Evolutionary conservation across 2,329 filamentous ascomycete genomes (phyloP).

Genomic region (Cladobotryum mycophilum): DNA sequence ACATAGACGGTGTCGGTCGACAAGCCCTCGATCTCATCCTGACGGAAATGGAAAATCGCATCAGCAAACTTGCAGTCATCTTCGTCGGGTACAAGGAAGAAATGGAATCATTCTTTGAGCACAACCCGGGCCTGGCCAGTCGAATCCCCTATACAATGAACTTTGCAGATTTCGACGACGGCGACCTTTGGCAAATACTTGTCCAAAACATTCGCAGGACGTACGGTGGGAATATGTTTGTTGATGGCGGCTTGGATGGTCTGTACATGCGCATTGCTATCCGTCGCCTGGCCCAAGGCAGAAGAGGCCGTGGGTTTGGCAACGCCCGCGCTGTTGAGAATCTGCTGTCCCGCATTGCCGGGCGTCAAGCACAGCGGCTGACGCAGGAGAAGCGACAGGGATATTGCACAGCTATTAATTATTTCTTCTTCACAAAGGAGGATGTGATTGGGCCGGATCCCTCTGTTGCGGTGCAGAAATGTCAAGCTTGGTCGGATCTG

Average conservation of each 20-base stretch:
- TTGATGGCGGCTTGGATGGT: conserved; percentile 53
- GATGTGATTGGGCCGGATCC: conserved; percentile 1
- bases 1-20: conserved; percentile 29
- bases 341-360: conserved; percentile 42
- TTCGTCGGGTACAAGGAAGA: conserved; percentile 62
- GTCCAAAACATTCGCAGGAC: conserved; percentile 45
- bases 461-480: background rate
- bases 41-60: conserved; percentile 60
- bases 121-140: conserved; percentile 62
- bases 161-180: conserved; percentile 61
- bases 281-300: conserved; percentile 52
- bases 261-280: conserved; percentile 58
- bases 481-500: background rate
- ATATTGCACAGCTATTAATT: conserved; percentile 6
- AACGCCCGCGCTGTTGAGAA: conserved; percentile 66
- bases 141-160: conserved; percentile 57
- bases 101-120: conserved; percentile 65
- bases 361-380: conserved; percentile 55
- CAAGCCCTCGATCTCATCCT: conserved; percentile 61
- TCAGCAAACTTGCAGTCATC: conserved; percentile 59
- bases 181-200: conserved; percentile 56
- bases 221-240: conserved; percentile 49
- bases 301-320: conserved; percentile 60
- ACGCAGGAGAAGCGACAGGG: conserved; percentile 33
- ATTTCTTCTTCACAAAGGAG: background rate